Evolutionary conservation across 2,329 filamentous ascomycete species (phyloP).

Genomic region (Triangularia verruculosa): DNA sequence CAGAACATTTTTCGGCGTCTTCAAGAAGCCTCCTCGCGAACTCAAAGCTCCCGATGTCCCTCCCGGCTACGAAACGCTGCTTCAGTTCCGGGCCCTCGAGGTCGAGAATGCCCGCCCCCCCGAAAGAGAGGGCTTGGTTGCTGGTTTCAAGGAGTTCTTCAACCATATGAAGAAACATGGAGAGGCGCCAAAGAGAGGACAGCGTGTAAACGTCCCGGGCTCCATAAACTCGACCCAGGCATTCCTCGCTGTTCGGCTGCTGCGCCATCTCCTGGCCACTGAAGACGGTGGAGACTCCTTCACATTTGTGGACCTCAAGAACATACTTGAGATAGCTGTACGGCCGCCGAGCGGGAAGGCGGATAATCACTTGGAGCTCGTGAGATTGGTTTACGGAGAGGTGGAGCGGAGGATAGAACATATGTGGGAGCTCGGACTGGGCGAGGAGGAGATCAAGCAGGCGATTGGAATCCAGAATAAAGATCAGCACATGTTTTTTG

Average conservation of each 20-base stretch:
- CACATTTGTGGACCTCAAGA: conserved; percentile 41
- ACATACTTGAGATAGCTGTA: conserved; percentile 45
- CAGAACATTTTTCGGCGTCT: conserved; percentile 62
- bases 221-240: conserved; percentile 66
- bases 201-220: conserved; percentile 31
- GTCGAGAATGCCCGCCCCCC: conserved; percentile 65
- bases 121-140: conserved; percentile 56
- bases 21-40: conserved; percentile 56
- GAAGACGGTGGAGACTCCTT: conserved; percentile 38
- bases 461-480: conserved; percentile 21
- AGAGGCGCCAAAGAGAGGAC: neutral
- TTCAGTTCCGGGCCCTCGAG: conserved; percentile 63
- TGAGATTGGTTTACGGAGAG: conserved; percentile 43
- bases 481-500: conserved; percentile 33
- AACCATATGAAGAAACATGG: conserved; percentile 47
- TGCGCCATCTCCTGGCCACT: conserved; percentile 57
- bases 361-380: conserved; percentile 47
- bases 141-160: conserved; percentile 65
- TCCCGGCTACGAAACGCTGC: conserved; percentile 69
- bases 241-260: conserved; percentile 50
- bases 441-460: conserved; percentile 26
- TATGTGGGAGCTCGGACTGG: conserved; percentile 19
- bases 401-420: conserved; percentile 27
- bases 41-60: conserved; percentile 62
- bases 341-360: conserved; percentile 41